phyloP scores from a whole-genome alignment of 768 basidiomycete species.

The Chalciporus chontae region DNA sequence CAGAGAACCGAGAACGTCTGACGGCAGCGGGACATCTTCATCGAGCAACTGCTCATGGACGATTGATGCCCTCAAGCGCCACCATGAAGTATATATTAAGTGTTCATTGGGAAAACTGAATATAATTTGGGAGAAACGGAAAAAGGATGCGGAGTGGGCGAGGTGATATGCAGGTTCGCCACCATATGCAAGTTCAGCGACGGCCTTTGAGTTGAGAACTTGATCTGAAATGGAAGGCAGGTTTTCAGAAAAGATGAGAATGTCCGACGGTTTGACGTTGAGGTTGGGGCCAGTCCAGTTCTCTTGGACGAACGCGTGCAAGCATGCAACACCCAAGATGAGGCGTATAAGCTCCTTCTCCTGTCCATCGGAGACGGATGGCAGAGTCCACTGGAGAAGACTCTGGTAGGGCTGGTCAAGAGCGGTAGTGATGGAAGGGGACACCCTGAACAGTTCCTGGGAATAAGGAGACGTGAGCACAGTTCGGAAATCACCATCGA shows the following conservation, averaged over 20 bases:
- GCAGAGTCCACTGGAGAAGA: conserved; percentile 31
- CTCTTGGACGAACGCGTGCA: conserved; percentile 87
- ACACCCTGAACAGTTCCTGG: conserved; percentile 36
- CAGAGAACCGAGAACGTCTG: conserved; percentile 39
- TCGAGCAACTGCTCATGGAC: conserved; percentile 78
- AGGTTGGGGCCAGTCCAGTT: conserved; percentile 98
- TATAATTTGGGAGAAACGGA: conserved; percentile 73
- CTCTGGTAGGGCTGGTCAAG: conserved; percentile 38
- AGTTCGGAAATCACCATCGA: conserved; percentile 56
- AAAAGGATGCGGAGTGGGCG: conserved; percentile 59
- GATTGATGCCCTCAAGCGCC: conserved; percentile 71
- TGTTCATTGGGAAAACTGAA: conserved; percentile 49
- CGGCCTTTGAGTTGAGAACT: conserved; percentile 58
- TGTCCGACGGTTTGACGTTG: conserved; percentile 44
- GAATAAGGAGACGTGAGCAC: conserved; percentile 47
- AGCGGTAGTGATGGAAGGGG: conserved; percentile 28
- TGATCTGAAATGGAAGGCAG: conserved; percentile 39
- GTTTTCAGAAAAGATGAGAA: conserved; percentile 36
- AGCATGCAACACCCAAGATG: conserved; percentile 67
- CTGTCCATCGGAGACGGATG: conserved; percentile 30
- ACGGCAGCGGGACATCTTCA: conserved; percentile 66
- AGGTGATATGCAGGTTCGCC: conserved; percentile 98
- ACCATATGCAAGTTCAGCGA: conserved; percentile 72
- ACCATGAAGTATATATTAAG: conserved; percentile 62
- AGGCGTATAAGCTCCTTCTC: conserved; percentile 58